Evolutionary conservation across 2,329 filamentous ascomycete genomes (phyloP).

Genomic region (Trichoderma oligosporum): DNA sequence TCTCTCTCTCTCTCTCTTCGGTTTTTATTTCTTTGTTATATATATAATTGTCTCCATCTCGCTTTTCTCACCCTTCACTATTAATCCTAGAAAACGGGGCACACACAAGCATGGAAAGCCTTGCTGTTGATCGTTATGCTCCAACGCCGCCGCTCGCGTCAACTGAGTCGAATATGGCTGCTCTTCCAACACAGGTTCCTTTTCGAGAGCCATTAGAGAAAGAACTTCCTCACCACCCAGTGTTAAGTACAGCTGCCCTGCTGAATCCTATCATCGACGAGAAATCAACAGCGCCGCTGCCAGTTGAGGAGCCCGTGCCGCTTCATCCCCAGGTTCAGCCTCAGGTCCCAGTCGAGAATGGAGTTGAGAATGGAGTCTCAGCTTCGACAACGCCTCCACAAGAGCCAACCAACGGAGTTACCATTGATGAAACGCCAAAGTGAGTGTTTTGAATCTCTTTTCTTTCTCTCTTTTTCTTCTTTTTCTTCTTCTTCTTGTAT

Average conservation of each 20-base stretch:
- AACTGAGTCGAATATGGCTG: not conserved
- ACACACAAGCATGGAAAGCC: constrained; percentile 6
- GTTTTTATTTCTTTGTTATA: too few relatives aligned
- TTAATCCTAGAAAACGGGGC: not conserved
- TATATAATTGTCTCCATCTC: not conserved
- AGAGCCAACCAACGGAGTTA: not conserved
- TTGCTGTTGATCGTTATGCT: constrained; percentile 10
- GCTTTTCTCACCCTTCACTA: not conserved
- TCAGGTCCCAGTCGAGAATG: not conserved
- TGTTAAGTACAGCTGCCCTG: constrained; percentile 5
- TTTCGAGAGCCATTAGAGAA: not conserved
- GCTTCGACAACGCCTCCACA: constrained; percentile 4
- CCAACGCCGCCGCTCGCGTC: constrained; percentile 13
- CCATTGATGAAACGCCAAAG: not conserved
- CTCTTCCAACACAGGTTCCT: not conserved
- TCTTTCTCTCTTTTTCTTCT: not conserved
- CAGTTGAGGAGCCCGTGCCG: not conserved
- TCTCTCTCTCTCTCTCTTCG: too few relatives aligned
- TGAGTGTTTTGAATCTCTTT: not conserved
- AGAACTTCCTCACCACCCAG: constrained; percentile 14
- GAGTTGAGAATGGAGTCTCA: constrained; percentile 2
- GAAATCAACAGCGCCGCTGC: not conserved
- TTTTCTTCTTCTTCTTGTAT: not conserved
- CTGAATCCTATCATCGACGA: constrained; percentile 12
- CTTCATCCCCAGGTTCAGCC: not conserved